Evolutionary conservation across 2,329 filamentous ascomycete species (phyloP).

Genomic region (Pezicula rhizophila): DNA sequence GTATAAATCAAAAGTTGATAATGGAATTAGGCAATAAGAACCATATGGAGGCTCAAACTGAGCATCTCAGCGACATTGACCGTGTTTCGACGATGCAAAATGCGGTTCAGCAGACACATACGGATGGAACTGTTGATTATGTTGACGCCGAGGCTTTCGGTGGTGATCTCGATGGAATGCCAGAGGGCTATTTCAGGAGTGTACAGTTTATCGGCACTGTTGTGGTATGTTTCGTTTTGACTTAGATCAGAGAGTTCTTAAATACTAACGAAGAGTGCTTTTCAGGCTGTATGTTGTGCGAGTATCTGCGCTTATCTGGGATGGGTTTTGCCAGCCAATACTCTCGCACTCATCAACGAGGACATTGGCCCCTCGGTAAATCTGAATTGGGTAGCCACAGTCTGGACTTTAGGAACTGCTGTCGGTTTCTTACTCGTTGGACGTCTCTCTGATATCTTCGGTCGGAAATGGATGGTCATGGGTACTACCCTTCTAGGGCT

Average conservation of each 20-base stretch:
- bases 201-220: slow-evolving; percentile 36
- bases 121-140: slow-evolving; percentile 36
- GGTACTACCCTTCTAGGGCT: slow-evolving; percentile 22
- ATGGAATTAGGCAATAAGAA: background rate
- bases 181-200: slow-evolving; percentile 34
- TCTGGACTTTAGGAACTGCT: slow-evolving; percentile 32
- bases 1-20: background rate
- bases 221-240: slow-evolving; percentile 16
- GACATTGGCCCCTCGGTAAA: slow-evolving; percentile 13
- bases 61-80: background rate
- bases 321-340: slow-evolving; percentile 4
- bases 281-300: slow-evolving; percentile 1
- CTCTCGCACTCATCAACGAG: slow-evolving; percentile 9
- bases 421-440: slow-evolving; percentile 35
- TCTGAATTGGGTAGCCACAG: slow-evolving; percentile 9
- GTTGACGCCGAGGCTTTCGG: slow-evolving; percentile 37
- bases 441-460: slow-evolving; percentile 31
- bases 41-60: background rate
- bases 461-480: slow-evolving; percentile 10
- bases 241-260: background rate
- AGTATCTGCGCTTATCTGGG: slow-evolving; percentile 7
- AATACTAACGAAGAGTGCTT: background rate
- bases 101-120: slow-evolving; percentile 20
- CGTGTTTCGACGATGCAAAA: background rate
- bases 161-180: slow-evolving; percentile 34